A percentile compares a stretch with the other conserved stretches of the same genome.
phyloP scores from a whole-genome alignment of 2,329 filamentous ascomycete genomes.

The Stagonosporopsis rhizophila region DNA sequence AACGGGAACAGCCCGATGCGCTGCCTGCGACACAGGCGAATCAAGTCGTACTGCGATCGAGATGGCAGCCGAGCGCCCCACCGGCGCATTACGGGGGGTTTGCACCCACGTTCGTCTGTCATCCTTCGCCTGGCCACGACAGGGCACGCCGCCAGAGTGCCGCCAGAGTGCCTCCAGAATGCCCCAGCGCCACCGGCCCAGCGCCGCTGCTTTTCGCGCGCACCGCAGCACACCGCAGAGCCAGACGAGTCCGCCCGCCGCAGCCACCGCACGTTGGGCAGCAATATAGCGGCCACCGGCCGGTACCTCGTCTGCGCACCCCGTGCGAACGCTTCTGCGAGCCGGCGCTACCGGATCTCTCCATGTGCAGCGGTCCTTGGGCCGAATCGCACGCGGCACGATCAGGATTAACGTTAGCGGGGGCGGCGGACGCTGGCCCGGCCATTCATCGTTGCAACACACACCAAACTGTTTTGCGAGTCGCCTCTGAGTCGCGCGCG shows the following conservation, averaged over 20 bases:
- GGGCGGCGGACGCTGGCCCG: conserved; percentile 12
- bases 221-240: conserved; percentile 1
- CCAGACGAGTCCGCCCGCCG: neutral
- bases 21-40: conserved; percentile 20
- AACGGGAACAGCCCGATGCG: conserved; percentile 25
- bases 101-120: conserved; percentile 27
- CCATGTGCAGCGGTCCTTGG: conserved; percentile 12
- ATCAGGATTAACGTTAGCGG: conserved; percentile 20
- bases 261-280: conserved; percentile 17
- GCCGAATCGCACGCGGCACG: conserved; percentile 19
- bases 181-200: conserved; percentile 11
- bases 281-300: neutral
- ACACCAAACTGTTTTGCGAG: conserved; percentile 6
- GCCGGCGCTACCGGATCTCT: conserved; percentile 17
- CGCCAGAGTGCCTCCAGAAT: neutral
- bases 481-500: conserved; percentile 9
- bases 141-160: conserved; percentile 10
- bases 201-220: conserved; percentile 5
- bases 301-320: conserved; percentile 10
- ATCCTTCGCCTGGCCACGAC: conserved; percentile 23
- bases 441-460: conserved; percentile 16
- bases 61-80: conserved; percentile 33
- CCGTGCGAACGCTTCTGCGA: neutral
- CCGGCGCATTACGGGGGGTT: conserved; percentile 23
- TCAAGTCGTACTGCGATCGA: conserved; percentile 35